Evolutionary conservation across 2,329 filamentous ascomycete species (phyloP).

Genomic region (Aurifilum marmelostoma): DNA sequence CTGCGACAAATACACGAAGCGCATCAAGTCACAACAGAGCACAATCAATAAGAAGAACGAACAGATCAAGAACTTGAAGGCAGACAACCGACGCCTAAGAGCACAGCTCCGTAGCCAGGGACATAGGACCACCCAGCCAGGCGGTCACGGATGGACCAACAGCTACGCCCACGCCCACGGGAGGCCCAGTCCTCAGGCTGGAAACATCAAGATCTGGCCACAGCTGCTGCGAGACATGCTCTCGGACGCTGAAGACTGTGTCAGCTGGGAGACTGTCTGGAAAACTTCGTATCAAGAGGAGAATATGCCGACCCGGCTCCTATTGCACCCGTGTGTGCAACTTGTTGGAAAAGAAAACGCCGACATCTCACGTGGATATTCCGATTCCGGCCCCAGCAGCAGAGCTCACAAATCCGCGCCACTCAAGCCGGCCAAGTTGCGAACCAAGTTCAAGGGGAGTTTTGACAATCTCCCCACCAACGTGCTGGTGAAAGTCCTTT

Average conservation of each 20-base stretch:
- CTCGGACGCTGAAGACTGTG: neutral
- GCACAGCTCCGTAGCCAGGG: neutral
- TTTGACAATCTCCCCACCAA: slow-evolving; percentile 1
- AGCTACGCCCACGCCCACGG: neutral
- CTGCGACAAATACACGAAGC: neutral
- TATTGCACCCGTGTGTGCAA: slow-evolving; percentile 11
- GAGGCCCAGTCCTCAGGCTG: neutral
- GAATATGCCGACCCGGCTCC: slow-evolving; percentile 14
- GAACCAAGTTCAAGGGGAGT: neutral
- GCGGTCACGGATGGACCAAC: neutral
- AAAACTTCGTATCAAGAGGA: slow-evolving; percentile 3
- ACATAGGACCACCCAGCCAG: too few relatives aligned
- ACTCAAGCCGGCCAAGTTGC: too few relatives aligned
- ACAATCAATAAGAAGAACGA: neutral
- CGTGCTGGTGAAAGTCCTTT: slow-evolving; percentile 4
- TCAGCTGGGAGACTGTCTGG: slow-evolving; percentile 10
- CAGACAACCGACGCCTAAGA: neutral
- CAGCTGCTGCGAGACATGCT: neutral
- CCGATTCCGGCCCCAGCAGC: neutral
- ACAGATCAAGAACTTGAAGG: neutral
- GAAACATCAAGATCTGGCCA: neutral
- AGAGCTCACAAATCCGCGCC: neutral
- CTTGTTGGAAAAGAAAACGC: neutral
- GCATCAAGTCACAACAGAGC: neutral
- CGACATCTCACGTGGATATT: neutral